Base-by-base conservation (phyloP, 129 eudicot species). In the Apium graveolens region DNA sequence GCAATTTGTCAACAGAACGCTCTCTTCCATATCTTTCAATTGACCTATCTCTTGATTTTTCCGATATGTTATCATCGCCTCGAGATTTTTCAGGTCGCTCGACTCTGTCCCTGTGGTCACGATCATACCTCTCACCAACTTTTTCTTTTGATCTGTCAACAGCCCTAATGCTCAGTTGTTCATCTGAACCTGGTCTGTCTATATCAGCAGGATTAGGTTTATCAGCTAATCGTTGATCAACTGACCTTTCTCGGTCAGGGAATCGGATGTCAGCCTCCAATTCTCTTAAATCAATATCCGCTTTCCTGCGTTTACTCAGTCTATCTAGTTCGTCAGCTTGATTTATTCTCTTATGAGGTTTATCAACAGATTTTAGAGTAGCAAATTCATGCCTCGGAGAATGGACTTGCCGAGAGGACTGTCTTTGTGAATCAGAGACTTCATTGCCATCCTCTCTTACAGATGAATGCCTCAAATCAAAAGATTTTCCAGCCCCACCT, bases 1-100 rank as follows among this genome's bases (percentile, higher is more conserved):
- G 88, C 2, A 73, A 65, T 84, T 91, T 89, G 79, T 94, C 98
- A 75, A 92, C 90, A 10, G 98, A 95, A 27, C 96, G 89, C 57
- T 95, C 98, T 83, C 97, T 88, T 81, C 87, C 96, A 85, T 95
- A 82, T 75, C 94, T 86, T 81, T 95, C 98, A 81, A 88, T 77
- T 70, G 99, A 95, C 88, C 95, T 86, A 79, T 92, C 99, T 82
- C 99, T 86, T 45, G 83, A 72, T 81, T 86, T 95, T 44, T 94
- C 98, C 27, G 85, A 78, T 70, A 82, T 62, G 48, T 75, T 70
- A 76, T 90, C 99, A 76, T 96, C 97, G 41, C 82, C 85, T 69
- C 95, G 95, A 21, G 85, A 81, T 75, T 87, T 91, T 20, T 89
- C 93, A 49, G 82, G 18, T 8, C 96, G 91, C 42, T 91, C 92